Conservation (phyloP, 805 yeast species). For the Candida nemodendra region DNA sequence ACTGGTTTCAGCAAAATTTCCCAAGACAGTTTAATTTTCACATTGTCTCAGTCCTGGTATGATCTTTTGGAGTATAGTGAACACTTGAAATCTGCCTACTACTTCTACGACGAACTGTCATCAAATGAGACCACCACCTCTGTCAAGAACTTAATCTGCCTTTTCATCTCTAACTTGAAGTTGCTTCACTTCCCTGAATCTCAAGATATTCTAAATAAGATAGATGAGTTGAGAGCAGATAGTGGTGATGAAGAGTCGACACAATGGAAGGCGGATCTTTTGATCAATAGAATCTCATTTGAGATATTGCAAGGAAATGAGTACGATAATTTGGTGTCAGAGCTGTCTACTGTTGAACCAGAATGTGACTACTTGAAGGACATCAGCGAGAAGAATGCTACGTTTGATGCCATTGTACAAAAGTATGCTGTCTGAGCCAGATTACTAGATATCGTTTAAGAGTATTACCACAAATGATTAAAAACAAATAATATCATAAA, state of each 20-base stretch:
- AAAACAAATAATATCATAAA: too few relatives aligned
- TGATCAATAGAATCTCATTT: slow-evolving; percentile 66
- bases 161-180: slow-evolving; percentile 75
- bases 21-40: slow-evolving; percentile 73
- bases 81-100: slow-evolving; percentile 48
- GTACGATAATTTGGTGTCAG: slow-evolving; percentile 24
- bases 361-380: slow-evolving; percentile 52
- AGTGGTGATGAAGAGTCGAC: slow-evolving; percentile 6
- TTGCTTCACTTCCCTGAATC: slow-evolving; percentile 83
- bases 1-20: slow-evolving; percentile 46
- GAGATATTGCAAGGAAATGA: slow-evolving; percentile 52
- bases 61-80: slow-evolving; percentile 41
- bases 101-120: slow-evolving; percentile 79
- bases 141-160: slow-evolving; percentile 51
- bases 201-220: slow-evolving; percentile 53
- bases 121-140: slow-evolving; percentile 48
- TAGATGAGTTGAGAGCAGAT: slow-evolving; percentile 25
- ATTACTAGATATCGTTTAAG: too few relatives aligned
- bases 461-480: too few relatives aligned
- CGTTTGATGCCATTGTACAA: slow-evolving; percentile 68
- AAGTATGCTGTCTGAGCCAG: slow-evolving; percentile 41
- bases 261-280: slow-evolving; percentile 41
- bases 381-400: slow-evolving; percentile 54
- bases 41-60: slow-evolving; percentile 74
- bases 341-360: slow-evolving; percentile 48